Base-by-base conservation (phyloP, 768 basidiomycete genomes). In the Collybia sp. region DNA sequence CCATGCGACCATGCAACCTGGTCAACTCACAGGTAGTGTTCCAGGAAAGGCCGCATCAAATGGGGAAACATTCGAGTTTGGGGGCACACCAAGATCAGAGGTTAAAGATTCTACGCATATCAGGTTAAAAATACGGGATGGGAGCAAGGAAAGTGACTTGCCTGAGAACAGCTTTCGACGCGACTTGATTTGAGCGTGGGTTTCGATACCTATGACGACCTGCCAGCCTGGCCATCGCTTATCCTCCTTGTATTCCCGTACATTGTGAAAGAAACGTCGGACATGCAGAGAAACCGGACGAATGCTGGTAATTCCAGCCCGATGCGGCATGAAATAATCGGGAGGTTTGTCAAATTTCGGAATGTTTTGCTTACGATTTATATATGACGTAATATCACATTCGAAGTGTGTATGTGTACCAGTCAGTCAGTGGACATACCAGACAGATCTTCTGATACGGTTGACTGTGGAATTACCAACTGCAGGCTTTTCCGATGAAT, bases 1-100 rank as follows among this genome's bases (percentile, higher is more conserved):
- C 25, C 25, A 25, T 25, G 25, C 25, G 25, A 25, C 8, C 25
- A 25, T 8, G 8, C 25, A 38, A 34, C 8, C 11, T 8, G 2
- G 42, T 38, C 17, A 40, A 20, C 83, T 60, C 49, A 95, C 93
- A 25, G 95, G 95, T 30, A 98, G 67, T 4, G 93, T 90, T 40
- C 96, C 95, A 8, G 95, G 95, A 56, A 93, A 86, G 0, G 93
- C 90, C 2, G 93, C 91, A 56, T 98, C 95, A 52, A 87, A 87
- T 1, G 72, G 61, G 1, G 84, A 79, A 15, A 93, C 86, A 52
- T 78, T 76, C 1, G 76, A 81, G 58, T 97, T 98, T 0, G 88
- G 81, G 0, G 59, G 48, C 30, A 82, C 77, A 39, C 66, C 64
- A 12, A 60, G 53, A n/a, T 55, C 58, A 13, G 72, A 62, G 12